Conservation (phyloP, 2,329 filamentous ascomycete species). For the Myriangium duriaei region DNA sequence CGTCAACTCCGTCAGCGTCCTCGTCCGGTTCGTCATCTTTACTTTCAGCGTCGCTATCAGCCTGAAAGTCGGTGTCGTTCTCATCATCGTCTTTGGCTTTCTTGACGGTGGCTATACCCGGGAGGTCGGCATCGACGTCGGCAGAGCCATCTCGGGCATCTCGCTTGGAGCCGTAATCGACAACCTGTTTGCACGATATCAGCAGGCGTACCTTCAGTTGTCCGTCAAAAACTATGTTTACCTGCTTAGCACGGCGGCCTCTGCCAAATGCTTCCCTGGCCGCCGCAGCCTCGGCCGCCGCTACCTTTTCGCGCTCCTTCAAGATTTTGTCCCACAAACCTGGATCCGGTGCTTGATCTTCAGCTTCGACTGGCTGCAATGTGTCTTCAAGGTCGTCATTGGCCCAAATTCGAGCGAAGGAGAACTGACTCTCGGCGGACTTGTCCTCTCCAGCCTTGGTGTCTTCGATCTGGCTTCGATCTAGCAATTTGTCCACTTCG, state of each 20-base stretch:
- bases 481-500: constrained; percentile 81
- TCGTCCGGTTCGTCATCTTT: constrained; percentile 18
- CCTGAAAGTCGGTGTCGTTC: constrained; percentile 40
- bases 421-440: constrained; percentile 68
- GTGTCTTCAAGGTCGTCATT: constrained; percentile 62
- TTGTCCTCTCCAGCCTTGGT: constrained; percentile 51
- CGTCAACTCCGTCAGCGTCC: constrained; percentile 12
- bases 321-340: constrained; percentile 87
- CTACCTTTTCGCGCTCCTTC: constrained; percentile 65
- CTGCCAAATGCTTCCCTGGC: constrained; percentile 69
- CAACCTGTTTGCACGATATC: constrained; percentile 19
- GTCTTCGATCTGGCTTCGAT: constrained; percentile 69
- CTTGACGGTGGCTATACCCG: constrained; percentile 8
- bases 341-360: constrained; percentile 44
- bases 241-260: constrained; percentile 54
- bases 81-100: constrained; percentile 25
- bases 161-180: constrained; percentile 35
- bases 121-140: background rate
- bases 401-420: constrained; percentile 82
- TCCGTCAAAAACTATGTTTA: constrained; percentile 9
- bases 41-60: constrained; percentile 24
- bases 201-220: constrained; percentile 8
- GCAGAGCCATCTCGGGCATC: constrained; percentile 12
- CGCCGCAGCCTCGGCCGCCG: constrained; percentile 55
- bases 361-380: constrained; percentile 36